Conservation (phyloP, 2,329 filamentous ascomycete species). For the Ceratocystis huliohia region DNA sequence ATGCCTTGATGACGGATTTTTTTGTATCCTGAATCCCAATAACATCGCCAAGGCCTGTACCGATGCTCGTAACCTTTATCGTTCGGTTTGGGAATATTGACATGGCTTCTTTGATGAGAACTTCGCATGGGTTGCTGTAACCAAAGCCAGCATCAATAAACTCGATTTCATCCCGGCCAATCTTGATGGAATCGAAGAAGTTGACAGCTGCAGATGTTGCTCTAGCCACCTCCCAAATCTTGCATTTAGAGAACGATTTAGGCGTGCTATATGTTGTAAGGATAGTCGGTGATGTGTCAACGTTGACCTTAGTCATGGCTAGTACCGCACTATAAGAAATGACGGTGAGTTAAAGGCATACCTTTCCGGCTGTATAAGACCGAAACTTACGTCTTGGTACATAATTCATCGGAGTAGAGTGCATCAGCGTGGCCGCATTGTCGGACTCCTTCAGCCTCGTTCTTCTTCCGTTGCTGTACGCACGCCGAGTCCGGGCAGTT, state of each 20-base stretch:
- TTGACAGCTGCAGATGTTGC: slow-evolving; percentile 26
- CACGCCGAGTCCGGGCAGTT: neutral
- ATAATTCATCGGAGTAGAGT: neutral
- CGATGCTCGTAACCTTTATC: slow-evolving; percentile 24
- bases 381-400: neutral
- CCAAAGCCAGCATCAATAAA: slow-evolving; percentile 28
- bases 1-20: neutral
- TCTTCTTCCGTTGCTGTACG: neutral
- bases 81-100: slow-evolving; percentile 23
- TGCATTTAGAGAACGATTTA: slow-evolving; percentile 22
- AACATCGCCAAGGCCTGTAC: slow-evolving; percentile 24
- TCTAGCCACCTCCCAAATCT: slow-evolving; percentile 27
- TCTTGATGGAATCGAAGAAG: slow-evolving; percentile 26
- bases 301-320: neutral
- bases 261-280: slow-evolving; percentile 25
- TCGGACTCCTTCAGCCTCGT: neutral
- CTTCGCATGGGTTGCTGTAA: slow-evolving; percentile 27
- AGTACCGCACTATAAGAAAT: neutral
- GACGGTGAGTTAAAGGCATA: neutral
- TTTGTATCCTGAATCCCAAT: slow-evolving; percentile 21
- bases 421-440: neutral
- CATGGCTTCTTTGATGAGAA: slow-evolving; percentile 26
- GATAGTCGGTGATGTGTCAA: slow-evolving; percentile 22
- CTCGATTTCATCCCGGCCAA: slow-evolving; percentile 25
- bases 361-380: neutral